Evolutionary conservation across 306 rosid species (phyloP), one percentile per base, ranked within the genome.

Genomic region (Prosopis cineraria): DNA sequence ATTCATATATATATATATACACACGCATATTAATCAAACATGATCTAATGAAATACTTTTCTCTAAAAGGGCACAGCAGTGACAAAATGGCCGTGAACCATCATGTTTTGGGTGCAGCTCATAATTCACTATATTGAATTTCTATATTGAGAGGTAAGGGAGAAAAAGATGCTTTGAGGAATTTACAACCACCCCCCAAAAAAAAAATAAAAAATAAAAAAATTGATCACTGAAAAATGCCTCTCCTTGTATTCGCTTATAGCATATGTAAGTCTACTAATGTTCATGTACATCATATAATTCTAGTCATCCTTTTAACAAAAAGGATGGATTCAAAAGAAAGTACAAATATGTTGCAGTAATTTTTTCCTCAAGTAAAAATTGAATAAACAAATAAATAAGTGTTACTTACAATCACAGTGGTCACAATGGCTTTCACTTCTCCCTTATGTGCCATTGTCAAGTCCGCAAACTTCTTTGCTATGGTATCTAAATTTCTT

Each of bases 391-490:
- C 25, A 41, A 56, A 64, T n/a, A 69, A 34, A 25, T 33, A 43
- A 62, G 13, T 22, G 52, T 69, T 68, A 86, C 99, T 91, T 88
- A 96, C 99, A 83, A 93, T 65, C 56, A 96, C 97, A 16, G 93
- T 84, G 50, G 96, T 96, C 72, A 96, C 98, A 71, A 67, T 74
- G 39, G 93, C 97, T 91, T 85, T 90, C 87, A 91, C 94, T 87
- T 88, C 90, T 78, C 99, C 99, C 84, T 77, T 93, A 44, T 93
- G 90, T 44, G 97, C 99, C 98, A 91, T 93, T 44, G 97, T 89
- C 90, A 96, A 81, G 83, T 91, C 94, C 17, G 0, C 25, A 74
- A 90, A 93, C 86, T 85, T 91, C 92, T 93, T 90, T 33, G 91
- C 80, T 44, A 96, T 93, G 80, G 77, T 85, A 24, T 88, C 90